Percentiles rank a stretch among this genome's conserved stretches.
These are phyloP conservation scores for Ploettnerulaceae sp. DNA, from an alignment of 2,329 filamentous ascomycete genomes.

Conservation along the genomic window DNA sequence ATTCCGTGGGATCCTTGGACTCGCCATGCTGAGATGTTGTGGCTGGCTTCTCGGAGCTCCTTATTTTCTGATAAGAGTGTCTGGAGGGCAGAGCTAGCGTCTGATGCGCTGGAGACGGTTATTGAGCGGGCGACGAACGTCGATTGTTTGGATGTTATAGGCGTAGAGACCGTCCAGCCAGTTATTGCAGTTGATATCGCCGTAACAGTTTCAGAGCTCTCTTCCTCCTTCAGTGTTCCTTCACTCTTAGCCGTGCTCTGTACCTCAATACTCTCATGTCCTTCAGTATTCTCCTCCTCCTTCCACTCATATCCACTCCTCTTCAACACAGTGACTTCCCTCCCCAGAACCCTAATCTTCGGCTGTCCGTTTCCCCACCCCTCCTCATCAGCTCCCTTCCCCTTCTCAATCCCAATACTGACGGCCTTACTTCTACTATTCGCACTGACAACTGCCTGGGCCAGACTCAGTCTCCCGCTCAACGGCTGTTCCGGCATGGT, in stretches of 20 bases:
- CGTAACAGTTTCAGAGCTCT: background rate
- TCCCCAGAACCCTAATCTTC: slow-evolving; percentile 64
- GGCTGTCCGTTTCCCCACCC: slow-evolving; percentile 70
- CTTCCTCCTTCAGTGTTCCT: background rate
- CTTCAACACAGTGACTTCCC: slow-evolving; percentile 71
- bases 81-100: slow-evolving; percentile 42
- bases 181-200: background rate
- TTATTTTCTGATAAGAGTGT: slow-evolving; percentile 46
- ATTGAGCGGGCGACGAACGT: slow-evolving; percentile 53
- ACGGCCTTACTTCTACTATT: slow-evolving; percentile 75
- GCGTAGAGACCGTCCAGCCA: slow-evolving; percentile 48
- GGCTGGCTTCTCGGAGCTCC: slow-evolving; percentile 48
- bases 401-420: slow-evolving; percentile 65
- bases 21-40: slow-evolving; percentile 43
- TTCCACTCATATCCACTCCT: slow-evolving; percentile 66
- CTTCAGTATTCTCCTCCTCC: slow-evolving; percentile 11
- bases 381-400: slow-evolving; percentile 60
- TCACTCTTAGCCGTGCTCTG: slow-evolving; percentile 1
- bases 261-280: background rate
- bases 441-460: slow-evolving; percentile 76
- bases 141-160: slow-evolving; percentile 48
- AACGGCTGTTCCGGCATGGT: slow-evolving; percentile 83
- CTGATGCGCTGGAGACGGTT: slow-evolving; percentile 36
- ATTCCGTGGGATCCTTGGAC: slow-evolving; percentile 22
- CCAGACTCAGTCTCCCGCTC: slow-evolving; percentile 77